Evolutionary conservation across 192 early-diverging fungal genomes (phyloP).

Genomic region (Rhizoclosmatium sp.): DNA sequence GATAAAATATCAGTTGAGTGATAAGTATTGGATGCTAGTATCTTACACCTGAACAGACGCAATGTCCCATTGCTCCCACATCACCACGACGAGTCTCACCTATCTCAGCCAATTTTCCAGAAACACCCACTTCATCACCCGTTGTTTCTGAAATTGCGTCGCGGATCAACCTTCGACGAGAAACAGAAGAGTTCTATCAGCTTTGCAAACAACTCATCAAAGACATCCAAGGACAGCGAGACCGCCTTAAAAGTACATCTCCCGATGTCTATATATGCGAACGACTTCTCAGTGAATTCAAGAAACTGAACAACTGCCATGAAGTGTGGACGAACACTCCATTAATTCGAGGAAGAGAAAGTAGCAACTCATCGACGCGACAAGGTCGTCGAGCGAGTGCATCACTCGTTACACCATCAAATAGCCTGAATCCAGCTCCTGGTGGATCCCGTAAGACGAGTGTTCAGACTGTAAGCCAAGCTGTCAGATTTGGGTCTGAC

Average conservation of each 20-base stretch:
- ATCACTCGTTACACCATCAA: too few species aligned
- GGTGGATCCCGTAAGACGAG: not conserved
- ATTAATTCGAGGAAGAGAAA: too few species aligned
- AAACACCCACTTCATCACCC: not conserved
- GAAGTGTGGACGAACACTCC: not conserved
- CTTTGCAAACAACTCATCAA: slow-evolving; percentile 4
- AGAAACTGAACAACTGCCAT: slow-evolving; percentile 2
- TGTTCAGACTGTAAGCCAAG: not conserved
- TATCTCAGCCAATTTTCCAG: not conserved
- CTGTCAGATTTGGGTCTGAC: slow-evolving; percentile 13
- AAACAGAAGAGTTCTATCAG: slow-evolving; percentile 38
- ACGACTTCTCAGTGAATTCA: slow-evolving; percentile 12
- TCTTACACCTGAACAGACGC: not conserved
- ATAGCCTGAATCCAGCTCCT: too few species aligned
- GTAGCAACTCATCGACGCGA: too few species aligned
- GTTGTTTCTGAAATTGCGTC: not conserved
- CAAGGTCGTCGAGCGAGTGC: too few species aligned
- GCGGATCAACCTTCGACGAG: slow-evolving; percentile 30
- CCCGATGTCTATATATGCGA: slow-evolving; percentile 23
- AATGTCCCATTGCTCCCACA: not conserved
- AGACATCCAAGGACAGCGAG: slow-evolving; percentile 4
- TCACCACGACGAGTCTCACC: too few species aligned
- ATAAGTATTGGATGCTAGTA: not conserved
- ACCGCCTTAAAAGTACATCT: not conserved
- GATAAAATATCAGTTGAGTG: slow-evolving; percentile 51